Conservation (phyloP, 352 stramenopile species). For the Phytophthora uliginosa region DNA sequence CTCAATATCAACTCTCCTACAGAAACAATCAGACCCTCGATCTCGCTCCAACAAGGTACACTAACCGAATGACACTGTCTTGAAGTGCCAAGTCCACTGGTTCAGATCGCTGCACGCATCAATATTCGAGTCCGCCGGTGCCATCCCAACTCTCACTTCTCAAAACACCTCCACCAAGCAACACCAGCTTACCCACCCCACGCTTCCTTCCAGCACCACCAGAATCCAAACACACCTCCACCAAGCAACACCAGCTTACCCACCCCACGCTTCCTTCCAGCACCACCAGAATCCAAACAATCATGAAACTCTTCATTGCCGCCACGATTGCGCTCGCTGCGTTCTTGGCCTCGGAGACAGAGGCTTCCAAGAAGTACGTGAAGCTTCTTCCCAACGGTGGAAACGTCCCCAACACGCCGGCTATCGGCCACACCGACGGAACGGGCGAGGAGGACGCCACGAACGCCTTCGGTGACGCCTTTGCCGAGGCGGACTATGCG, state of each 20-base stretch:
- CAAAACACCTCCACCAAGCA: not conserved
- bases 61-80: no score
- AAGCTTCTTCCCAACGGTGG: slow-evolving; percentile 44
- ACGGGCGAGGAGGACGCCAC: slow-evolving; percentile 14
- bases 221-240: not conserved
- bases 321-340: slow-evolving; percentile 6
- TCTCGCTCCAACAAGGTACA: no score
- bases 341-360: slow-evolving; percentile 13
- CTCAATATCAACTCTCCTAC: no score
- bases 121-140: no score
- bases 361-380: slow-evolving; percentile 29
- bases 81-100: no score
- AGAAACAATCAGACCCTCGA: no score
- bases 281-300: not conserved
- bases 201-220: not conserved
- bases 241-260: slow-evolving; percentile 1
- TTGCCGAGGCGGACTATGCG: slow-evolving; percentile 12
- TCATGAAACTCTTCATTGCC: not conserved
- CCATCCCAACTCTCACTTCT: not conserved
- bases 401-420: slow-evolving; percentile 41
- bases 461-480: slow-evolving; percentile 49
- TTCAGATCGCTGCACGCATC: no score
- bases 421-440: slow-evolving; percentile 45
- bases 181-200: slow-evolving; percentile 1
- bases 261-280: not conserved